Percentiles rank a stretch among this genome's conserved stretches.
Evolutionary conservation across 306 rosid genomes (phyloP).

Genomic region (Calophaca sinica): DNA sequence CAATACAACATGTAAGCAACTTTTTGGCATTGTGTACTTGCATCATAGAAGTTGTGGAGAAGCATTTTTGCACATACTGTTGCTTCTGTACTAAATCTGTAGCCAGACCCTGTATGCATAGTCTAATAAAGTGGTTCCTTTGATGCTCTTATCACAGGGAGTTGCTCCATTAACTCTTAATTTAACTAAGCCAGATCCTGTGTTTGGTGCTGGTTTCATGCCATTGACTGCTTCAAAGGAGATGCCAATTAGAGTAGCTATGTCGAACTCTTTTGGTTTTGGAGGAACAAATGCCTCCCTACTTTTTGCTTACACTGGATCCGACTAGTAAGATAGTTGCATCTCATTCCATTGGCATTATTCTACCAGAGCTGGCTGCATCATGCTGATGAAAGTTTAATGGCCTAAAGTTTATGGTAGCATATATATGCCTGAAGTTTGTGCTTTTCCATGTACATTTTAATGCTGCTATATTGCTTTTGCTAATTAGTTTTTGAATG

Average conservation of each 20-base stretch:
- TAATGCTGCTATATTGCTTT: slow-evolving; percentile 12
- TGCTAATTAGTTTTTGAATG: slow-evolving; percentile 25
- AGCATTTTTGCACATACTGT: slow-evolving; percentile 21
- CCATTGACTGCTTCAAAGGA: slow-evolving; percentile 70
- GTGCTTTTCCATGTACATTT: slow-evolving; percentile 10
- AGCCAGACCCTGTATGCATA: slow-evolving; percentile 30
- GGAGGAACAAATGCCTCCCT: slow-evolving; percentile 97
- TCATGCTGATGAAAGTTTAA: slow-evolving; percentile 14
- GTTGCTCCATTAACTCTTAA: slow-evolving; percentile 90
- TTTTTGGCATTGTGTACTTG: neutral
- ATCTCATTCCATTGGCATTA: slow-evolving; percentile 24
- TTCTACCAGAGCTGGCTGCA: slow-evolving; percentile 27
- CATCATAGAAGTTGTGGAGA: slow-evolving; percentile 16
- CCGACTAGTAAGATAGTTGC: slow-evolving; percentile 28
- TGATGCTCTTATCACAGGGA: slow-evolving; percentile 65
- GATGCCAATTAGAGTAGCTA: slow-evolving; percentile 73
- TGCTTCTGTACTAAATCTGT: slow-evolving; percentile 34
- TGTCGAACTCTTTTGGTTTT: slow-evolving; percentile 94
- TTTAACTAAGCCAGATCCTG: slow-evolving; percentile 82
- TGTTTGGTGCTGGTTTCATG: slow-evolving; percentile 69
- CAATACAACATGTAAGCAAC: slow-evolving; percentile 66
- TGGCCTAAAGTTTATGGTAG: slow-evolving; percentile 15
- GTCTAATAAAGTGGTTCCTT: neutral
- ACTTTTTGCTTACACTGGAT: slow-evolving; percentile 67
- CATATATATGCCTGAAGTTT: slow-evolving; percentile 5